phyloP scores from a whole-genome alignment of 805 yeast genomes.

The Metschnikowia arizonensis region DNA sequence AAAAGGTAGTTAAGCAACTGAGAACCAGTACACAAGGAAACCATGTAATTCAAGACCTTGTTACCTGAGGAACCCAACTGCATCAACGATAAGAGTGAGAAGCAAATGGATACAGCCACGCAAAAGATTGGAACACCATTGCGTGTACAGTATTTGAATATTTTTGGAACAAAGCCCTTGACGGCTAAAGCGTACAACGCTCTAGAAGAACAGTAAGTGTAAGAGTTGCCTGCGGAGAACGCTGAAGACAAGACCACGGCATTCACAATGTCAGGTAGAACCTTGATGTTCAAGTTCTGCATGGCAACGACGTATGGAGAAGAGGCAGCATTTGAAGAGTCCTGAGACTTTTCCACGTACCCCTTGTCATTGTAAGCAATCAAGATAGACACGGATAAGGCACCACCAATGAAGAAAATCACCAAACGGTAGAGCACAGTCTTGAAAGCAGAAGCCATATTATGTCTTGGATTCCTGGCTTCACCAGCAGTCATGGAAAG shows the following conservation, averaged over 20 bases:
- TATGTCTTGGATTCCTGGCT: conserved; percentile 39
- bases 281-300: conserved; percentile 18
- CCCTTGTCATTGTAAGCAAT: conserved; percentile 21
- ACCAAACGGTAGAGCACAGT: conserved; percentile 43
- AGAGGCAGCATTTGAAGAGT: conserved; percentile 19
- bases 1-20: conserved; percentile 20
- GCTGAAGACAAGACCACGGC: conserved; percentile 18
- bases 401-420: conserved; percentile 43
- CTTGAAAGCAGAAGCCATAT: conserved; percentile 38
- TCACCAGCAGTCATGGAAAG: conserved; percentile 44
- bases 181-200: conserved; percentile 18
- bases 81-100: conserved; percentile 20
- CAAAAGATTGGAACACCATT: conserved; percentile 20
- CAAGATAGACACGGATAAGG: conserved; percentile 39
- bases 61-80: conserved; percentile 17
- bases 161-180: conserved; percentile 19
- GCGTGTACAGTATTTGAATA: conserved; percentile 16
- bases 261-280: conserved; percentile 19
- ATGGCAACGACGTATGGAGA: conserved; percentile 23
- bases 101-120: conserved; percentile 17
- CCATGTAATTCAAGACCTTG: conserved; percentile 20
- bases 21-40: conserved; percentile 21
- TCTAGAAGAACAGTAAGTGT: conserved; percentile 21
- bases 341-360: conserved; percentile 13
- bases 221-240: conserved; percentile 21